phyloP scores from a whole-genome alignment of 257 asterid species.

The Nicotiana otophora region DNA sequence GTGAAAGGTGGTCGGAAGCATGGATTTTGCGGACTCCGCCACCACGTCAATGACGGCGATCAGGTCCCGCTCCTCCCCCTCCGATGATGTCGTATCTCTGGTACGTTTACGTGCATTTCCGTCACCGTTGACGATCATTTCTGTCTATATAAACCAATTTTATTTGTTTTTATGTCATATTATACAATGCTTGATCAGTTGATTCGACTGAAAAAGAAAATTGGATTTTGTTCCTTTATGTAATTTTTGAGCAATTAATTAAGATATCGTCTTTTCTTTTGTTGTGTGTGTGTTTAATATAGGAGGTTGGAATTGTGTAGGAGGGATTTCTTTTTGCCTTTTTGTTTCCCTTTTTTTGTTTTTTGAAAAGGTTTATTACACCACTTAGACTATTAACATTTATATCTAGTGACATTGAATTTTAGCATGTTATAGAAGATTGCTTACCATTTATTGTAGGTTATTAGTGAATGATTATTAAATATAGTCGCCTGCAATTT shows the following conservation, averaged over 20 bases:
- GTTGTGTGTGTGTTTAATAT: too few relatives aligned
- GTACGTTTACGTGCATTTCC: neutral
- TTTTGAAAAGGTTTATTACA: too few relatives aligned
- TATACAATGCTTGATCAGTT: neutral
- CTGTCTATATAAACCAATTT: neutral
- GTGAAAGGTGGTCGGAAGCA: slow-evolving; percentile 13
- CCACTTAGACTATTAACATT: too few relatives aligned
- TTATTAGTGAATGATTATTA: too few relatives aligned
- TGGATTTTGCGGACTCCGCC: slow-evolving; percentile 21
- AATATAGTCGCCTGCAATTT: too few relatives aligned
- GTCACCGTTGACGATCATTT: neutral
- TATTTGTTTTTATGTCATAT: neutral
- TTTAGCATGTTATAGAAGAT: too few relatives aligned
- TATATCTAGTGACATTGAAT: too few relatives aligned
- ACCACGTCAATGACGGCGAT: neutral
- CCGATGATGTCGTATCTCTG: slow-evolving; percentile 19
- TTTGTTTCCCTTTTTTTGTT: too few relatives aligned
- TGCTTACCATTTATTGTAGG: too few relatives aligned
- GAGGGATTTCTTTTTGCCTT: too few relatives aligned
- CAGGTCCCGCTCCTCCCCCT: slow-evolving; percentile 4
- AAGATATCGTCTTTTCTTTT: neutral
- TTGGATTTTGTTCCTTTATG: neutral
- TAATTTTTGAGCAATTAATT: neutral
- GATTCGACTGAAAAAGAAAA: neutral
- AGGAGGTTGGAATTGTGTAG: too few relatives aligned